Evolutionary conservation across 2,329 filamentous ascomycete genomes (phyloP).

Genomic region (Trichophaea hybrida): DNA sequence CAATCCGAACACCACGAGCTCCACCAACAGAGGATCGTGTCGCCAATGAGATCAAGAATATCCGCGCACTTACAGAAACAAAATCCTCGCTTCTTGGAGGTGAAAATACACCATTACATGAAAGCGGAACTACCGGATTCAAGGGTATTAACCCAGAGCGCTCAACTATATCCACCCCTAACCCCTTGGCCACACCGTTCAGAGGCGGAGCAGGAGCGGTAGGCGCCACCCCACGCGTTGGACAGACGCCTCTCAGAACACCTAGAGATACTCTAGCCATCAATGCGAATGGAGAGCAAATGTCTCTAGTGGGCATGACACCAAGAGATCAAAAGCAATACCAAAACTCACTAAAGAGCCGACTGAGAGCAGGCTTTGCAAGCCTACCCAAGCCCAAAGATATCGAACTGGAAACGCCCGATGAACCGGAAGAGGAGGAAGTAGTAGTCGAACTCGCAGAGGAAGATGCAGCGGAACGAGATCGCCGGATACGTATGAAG

Average conservation of each 20-base stretch:
- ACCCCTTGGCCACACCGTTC: conserved; percentile 84
- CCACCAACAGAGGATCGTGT: conserved; percentile 89
- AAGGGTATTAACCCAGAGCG: conserved; percentile 68
- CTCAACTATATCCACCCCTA: conserved; percentile 76
- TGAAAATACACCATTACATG: conserved; percentile 78
- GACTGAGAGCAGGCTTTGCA: conserved; percentile 58
- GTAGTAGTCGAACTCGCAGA: conserved; percentile 18
- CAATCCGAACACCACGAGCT: conserved; percentile 81
- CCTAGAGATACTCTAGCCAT: conserved; percentile 77
- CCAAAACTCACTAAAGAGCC: conserved; percentile 52
- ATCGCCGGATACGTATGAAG: conserved; percentile 49
- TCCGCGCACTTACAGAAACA: conserved; percentile 78
- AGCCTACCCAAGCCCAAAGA: conserved; percentile 85
- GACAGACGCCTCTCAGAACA: conserved; percentile 73
- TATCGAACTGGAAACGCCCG: conserved; percentile 73
- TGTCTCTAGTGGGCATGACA: conserved; percentile 57
- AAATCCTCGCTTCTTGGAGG: conserved; percentile 86
- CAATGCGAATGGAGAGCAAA: conserved; percentile 54
- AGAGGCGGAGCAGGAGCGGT: conserved; percentile 51
- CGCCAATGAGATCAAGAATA: conserved; percentile 91
- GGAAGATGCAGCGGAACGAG: conserved; percentile 41
- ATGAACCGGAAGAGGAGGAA: conserved; percentile 44
- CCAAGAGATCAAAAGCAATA: conserved; percentile 60
- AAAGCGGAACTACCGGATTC: conserved; percentile 78
- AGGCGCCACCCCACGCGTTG: conserved; percentile 40